Percentiles rank a stretch among this genome's conserved stretches.
phyloP scores from a whole-genome alignment of 768 basidiomycete genomes.

The Boletellus sp. region DNA sequence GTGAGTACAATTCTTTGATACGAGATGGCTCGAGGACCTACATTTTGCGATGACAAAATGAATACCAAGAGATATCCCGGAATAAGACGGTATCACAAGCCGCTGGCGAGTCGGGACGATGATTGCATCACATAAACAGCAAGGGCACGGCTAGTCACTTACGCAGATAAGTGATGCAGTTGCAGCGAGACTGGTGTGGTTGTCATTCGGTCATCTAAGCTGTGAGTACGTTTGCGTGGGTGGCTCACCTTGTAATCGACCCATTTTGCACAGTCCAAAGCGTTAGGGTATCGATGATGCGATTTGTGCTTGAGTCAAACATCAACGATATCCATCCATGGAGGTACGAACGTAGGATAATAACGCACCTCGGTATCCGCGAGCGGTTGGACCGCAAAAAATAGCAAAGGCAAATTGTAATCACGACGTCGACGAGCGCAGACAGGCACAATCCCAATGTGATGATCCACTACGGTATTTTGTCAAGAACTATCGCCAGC shows the following conservation, averaged over 20 bases:
- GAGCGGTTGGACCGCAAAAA: slow-evolving; percentile 40
- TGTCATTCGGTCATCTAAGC: background rate
- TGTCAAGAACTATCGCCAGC: background rate
- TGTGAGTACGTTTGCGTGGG: too few relatives aligned
- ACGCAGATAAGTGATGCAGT: slow-evolving; percentile 19
- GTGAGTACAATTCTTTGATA: background rate
- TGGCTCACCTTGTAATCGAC: slow-evolving; percentile 19
- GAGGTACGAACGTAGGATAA: background rate
- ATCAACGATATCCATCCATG: background rate
- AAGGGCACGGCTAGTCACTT: background rate
- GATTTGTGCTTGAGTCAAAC: slow-evolving; percentile 15
- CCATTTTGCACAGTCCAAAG: slow-evolving; percentile 25
- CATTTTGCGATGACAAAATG: slow-evolving; percentile 24
- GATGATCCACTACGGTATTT: slow-evolving; percentile 37
- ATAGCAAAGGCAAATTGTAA: slow-evolving; percentile 40
- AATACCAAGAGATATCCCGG: slow-evolving; percentile 23
- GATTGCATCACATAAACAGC: background rate
- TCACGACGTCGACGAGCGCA: slow-evolving; percentile 43
- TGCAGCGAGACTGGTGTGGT: slow-evolving; percentile 10
- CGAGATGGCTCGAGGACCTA: slow-evolving; percentile 1
- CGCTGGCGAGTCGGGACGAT: slow-evolving; percentile 8
- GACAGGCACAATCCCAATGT: slow-evolving; percentile 46
- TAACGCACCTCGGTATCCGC: slow-evolving; percentile 31
- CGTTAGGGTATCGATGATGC: slow-evolving; percentile 18
- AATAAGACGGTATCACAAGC: slow-evolving; percentile 20